These are phyloP conservation scores for Claviceps digitariae DNA, from an alignment of 2,329 filamentous ascomycete species.

Conservation along the genomic window DNA sequence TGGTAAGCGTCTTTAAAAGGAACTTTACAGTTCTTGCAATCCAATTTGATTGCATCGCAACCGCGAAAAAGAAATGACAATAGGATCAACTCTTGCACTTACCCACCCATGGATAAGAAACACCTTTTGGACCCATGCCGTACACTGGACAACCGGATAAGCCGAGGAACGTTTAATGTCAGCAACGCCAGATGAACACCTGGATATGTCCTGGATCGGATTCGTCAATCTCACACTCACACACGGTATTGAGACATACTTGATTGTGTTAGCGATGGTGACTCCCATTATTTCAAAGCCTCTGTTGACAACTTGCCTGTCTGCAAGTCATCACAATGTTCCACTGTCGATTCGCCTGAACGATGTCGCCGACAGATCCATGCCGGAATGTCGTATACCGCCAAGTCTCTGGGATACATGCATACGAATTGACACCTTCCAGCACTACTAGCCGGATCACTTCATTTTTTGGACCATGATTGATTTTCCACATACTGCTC, in stretches of 20 bases:
- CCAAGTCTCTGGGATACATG: neutral
- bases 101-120: neutral
- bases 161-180: neutral
- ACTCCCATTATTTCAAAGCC: neutral
- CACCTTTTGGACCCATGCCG: no score
- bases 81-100: neutral
- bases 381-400: neutral
- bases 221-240: neutral
- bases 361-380: neutral
- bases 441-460: neutral
- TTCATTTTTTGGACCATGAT: neutral
- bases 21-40: constrained; percentile 10
- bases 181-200: neutral
- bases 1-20: constrained; percentile 6
- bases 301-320: neutral
- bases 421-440: neutral
- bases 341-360: neutral
- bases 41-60: constrained; percentile 12
- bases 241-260: neutral
- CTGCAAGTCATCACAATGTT: neutral
- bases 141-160: no score
- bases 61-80: constrained; percentile 6
- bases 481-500: neutral
- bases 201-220: neutral
- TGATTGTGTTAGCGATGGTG: neutral